Evolutionary conservation across 768 basidiomycete species (phyloP), one percentile per base, ranked within the genome.

Genomic region (Macrolepiota albuminosa): DNA sequence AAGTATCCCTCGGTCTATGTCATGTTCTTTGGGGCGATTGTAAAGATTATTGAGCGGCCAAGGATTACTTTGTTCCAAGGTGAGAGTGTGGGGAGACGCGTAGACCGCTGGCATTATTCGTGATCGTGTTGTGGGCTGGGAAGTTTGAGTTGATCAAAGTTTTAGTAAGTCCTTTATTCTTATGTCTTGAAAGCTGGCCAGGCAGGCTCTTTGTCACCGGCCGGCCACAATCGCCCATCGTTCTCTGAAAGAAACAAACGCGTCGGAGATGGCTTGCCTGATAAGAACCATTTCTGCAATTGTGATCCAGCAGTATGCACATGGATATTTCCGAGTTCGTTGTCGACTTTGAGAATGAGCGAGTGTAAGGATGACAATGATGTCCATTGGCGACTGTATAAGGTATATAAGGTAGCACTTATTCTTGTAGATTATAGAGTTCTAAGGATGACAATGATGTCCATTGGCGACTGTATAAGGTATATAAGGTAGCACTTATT

Each of bases 1-100:
- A 11, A 76, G 66, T 26, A 64, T 56, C 24, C 58, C 54, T 0
- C 72, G 67, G 55, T 68, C 61, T 4, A 76, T 64, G 16, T 68
- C 62, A 40, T 69, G 72, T 54, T 77, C 75, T 13, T 31, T 51
- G 1, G 64, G 69, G 26, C 59, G 66, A 1, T 53, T 53, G 54
- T 61, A 49, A 54, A 26, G 50, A 43, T 66, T 48, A 18, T 55
- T 51, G 0, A 39, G 60, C 11, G 37, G 56, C 11, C 60, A 59
- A 45, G 63, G 50, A 14, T 62, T 34, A 34, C 58, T 64, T 29
- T 64, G 60, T 16, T 57, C 21, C 2, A 69, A 62, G 18, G 60
- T 60, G 33, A 72, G 64, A 33, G 64, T 66, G 16, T 67, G 65
- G 33, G 69, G 64, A 10, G 55, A 49, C 11, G 55, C 37, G 40